Conservation (phyloP, 2,329 filamentous ascomycete species). For the Metarhizium robertsii region DNA sequence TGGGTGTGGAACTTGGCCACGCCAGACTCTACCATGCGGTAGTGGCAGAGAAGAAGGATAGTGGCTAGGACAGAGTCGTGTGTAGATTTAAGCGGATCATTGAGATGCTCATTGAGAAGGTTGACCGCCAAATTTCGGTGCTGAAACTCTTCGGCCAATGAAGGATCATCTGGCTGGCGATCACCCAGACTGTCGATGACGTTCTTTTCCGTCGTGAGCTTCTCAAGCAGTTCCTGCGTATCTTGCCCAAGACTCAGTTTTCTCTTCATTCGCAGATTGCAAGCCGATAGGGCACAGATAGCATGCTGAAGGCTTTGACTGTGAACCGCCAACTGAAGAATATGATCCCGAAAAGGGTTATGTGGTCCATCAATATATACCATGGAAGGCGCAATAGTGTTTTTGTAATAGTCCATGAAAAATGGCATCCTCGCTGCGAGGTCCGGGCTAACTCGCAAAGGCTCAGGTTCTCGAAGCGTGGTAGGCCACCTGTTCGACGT, state of each 20-base stretch:
- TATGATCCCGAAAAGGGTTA: constrained; percentile 79
- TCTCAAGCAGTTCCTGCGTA: constrained; percentile 38
- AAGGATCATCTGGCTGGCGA: constrained; percentile 49
- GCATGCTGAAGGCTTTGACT: constrained; percentile 86
- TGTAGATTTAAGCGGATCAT: constrained; percentile 63
- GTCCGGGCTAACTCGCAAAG: constrained; percentile 47
- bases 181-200: constrained; percentile 34
- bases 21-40: constrained; percentile 87
- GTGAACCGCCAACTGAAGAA: constrained; percentile 65
- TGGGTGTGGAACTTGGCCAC: constrained; percentile 90
- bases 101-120: constrained; percentile 74
- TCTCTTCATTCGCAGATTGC: constrained; percentile 81
- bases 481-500: constrained; percentile 38
- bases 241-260: constrained; percentile 53
- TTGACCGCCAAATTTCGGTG: constrained; percentile 73
- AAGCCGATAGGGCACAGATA: constrained; percentile 79
- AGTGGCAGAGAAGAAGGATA: constrained; percentile 79
- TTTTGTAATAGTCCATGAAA: constrained; percentile 89
- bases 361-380: constrained; percentile 80
- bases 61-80: constrained; percentile 85
- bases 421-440: constrained; percentile 73
- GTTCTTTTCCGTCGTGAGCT: constrained; percentile 36
- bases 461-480: constrained; percentile 32
- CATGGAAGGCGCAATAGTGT: constrained; percentile 83
- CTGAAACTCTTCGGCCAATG: constrained; percentile 71